phyloP scores from a whole-genome alignment of 2,329 filamentous ascomycete species.

The Pseudogymnoascus sp. region DNA sequence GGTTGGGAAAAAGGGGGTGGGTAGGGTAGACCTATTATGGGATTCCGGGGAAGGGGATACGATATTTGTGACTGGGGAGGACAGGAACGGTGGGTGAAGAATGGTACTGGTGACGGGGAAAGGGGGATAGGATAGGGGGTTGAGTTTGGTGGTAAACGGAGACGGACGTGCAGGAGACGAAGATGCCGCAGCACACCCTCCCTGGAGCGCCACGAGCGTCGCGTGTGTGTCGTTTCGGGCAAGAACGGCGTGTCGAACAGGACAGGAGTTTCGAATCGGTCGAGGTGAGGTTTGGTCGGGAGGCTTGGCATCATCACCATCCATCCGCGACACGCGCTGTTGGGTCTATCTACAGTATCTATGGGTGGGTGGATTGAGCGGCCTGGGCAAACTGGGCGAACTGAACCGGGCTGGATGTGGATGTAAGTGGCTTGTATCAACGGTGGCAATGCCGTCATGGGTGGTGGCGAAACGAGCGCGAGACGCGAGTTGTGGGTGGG shows the following conservation, averaged over 20 bases:
- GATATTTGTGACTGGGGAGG: not conserved
- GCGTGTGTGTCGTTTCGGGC: not conserved
- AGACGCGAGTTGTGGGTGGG: not conserved
- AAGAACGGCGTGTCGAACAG: not conserved
- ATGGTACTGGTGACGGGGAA: not conserved
- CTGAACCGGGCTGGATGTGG: not conserved
- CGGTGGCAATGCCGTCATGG: not conserved
- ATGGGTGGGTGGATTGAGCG: too few species aligned
- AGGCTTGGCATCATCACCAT: not conserved
- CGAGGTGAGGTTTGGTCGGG: too few species aligned
- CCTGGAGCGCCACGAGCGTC: not conserved
- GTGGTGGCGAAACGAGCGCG: not conserved
- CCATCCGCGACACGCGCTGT: not conserved
- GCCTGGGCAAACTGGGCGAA: too few species aligned
- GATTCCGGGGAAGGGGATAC: not conserved
- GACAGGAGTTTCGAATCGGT: not conserved
- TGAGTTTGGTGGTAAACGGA: not conserved
- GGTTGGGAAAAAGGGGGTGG: not conserved
- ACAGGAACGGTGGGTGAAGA: not conserved
- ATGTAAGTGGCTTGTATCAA: not conserved
- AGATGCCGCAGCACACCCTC: not conserved
- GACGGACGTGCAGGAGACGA: too few species aligned
- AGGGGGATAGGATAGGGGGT: not conserved
- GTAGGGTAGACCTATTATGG: not conserved
- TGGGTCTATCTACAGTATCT: not conserved